Evolutionary conservation across 2,329 filamentous ascomycete species (phyloP), one percentile per base, ranked within the genome.

Genomic region (Periglandula ipomoeae): DNA sequence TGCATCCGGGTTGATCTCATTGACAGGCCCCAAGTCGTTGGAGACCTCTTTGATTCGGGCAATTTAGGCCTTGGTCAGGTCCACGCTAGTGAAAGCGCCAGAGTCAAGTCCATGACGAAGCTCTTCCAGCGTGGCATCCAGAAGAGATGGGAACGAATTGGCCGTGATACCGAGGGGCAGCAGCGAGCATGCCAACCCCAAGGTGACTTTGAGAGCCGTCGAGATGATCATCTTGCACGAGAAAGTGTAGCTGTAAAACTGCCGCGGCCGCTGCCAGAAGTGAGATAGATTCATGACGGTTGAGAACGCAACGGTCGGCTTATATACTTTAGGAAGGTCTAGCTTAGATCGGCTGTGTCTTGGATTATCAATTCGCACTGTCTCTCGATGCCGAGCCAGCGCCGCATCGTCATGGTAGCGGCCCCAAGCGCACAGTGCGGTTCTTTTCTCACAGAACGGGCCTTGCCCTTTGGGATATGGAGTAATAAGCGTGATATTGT

Each of bases 1-100:
- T 0, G 70, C 70, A 48, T 70, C 65, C 0, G 65, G 61, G 49
- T 69, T 68, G 40, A 65, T 53, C 52, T 70, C 65, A 8, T 56
- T 61, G n/a, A 69, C 59, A 6, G 62, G 55, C 11, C 60, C 52
- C 4, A 68, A 50, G 0, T 42, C 46, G 2, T 47, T 13, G 24
- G 61, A 58, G 35, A 59, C 56, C 19, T 64, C 57, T 1, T 47
- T 7, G 27, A 63, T 63, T 22, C 61, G 56, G 2, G 51, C 55
- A 4, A 61, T 44, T 45, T 64, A 63, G 23, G 59, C 56, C 1
- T 61, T 58, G 15, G 67, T 61, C 5, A 71, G 57, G 45, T 69
- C 65, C 3, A 65, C 61, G 30, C 62, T 65, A 3, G 66, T 68
- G 50, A 70, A 69, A 5, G 58, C 39, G 23, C 50, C 49, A 0